Base-by-base conservation (phyloP, 129 eudicot genomes). In the Artemisia annua region DNA sequence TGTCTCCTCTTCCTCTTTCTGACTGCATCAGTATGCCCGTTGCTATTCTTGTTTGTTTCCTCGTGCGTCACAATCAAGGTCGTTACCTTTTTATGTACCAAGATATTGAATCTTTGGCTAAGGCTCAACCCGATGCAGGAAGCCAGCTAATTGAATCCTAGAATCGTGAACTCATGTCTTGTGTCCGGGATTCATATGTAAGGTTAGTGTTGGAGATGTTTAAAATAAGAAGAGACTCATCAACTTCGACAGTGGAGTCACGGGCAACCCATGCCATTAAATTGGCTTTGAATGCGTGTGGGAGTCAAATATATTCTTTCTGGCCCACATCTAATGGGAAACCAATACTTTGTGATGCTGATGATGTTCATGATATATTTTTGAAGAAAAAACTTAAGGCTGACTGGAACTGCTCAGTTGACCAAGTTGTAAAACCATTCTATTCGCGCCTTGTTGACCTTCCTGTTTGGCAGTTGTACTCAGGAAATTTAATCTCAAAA, bases 1-100 rank as follows among this genome's bases (percentile, higher is more conserved):
- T 95, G 96, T 95, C 97, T 48, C 99, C 99, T 59, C 99, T 95
- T 79, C 99, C 99, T 58, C 72, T 95, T 46, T 90, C 97, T 20
- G 81, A 72, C 59, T 58, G 74, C 52, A 66, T 95, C 70, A 59
- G 76, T 32, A 80, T 85, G 67, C 99, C 99, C 15, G 93, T 88
- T 51, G 89, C 97, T 51, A 62, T 90, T 75, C 76, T 95, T 59
- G 99, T 97, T 44, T 90, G 83, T 85, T 95, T 95, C 70, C 94
- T 95, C 28, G 99, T 95, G 66, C 94, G 99, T 74, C 97, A 95
- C 79, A 88, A 90, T 85, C 88, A 55, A 67, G 99, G 99, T 15
- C 99, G 99, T 77, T 90, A 83, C 80, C 87, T 90, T 64, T 91
- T 95, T 70, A 95, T 83, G 80, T 81, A 73, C 58, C 99, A 91